A percentile compares a stretch with the other conserved stretches of the same genome.
Evolutionary conservation across 371 early-diverging fungal genomes (phyloP).

Genomic region (Syncephalis fuscata): DNA sequence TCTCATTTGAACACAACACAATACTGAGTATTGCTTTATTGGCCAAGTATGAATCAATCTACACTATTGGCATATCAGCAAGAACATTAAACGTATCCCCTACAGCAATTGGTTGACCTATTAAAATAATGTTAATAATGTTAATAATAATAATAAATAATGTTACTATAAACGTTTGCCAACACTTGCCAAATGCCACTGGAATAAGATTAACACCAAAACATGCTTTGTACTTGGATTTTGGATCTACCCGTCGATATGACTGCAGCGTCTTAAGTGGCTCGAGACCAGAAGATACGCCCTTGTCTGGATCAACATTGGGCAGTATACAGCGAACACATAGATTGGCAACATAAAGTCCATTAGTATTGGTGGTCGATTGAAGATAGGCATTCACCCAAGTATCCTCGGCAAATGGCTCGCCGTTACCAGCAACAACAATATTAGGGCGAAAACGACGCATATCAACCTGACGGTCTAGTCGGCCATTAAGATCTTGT

Average conservation of each 20-base stretch:
- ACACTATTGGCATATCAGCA: too few species aligned
- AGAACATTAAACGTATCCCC: too few species aligned
- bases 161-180: too few species aligned
- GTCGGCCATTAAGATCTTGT: conserved; percentile 14
- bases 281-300: conserved; percentile 13
- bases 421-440: conserved; percentile 5
- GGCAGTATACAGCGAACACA: conserved; percentile 11
- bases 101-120: too few species aligned
- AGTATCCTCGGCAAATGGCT: conserved; percentile 19
- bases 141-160: too few species aligned
- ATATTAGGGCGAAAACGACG: conserved; percentile 22
- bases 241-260: conserved; percentile 6
- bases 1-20: too few species aligned
- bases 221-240: conserved; percentile 4
- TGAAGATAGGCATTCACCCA: conserved; percentile 10
- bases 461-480: conserved; percentile 11
- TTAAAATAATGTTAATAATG: too few species aligned
- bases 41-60: too few species aligned
- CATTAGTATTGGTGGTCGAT: conserved; percentile 8
- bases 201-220: conserved; percentile 2
- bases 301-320: conserved; percentile 17
- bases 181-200: background rate
- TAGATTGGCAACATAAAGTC: conserved; percentile 2
- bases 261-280: conserved; percentile 19
- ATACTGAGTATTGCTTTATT: too few species aligned